Base-by-base conservation (phyloP, 306 rosid species). In the Sphenostylis stenocarpa region DNA sequence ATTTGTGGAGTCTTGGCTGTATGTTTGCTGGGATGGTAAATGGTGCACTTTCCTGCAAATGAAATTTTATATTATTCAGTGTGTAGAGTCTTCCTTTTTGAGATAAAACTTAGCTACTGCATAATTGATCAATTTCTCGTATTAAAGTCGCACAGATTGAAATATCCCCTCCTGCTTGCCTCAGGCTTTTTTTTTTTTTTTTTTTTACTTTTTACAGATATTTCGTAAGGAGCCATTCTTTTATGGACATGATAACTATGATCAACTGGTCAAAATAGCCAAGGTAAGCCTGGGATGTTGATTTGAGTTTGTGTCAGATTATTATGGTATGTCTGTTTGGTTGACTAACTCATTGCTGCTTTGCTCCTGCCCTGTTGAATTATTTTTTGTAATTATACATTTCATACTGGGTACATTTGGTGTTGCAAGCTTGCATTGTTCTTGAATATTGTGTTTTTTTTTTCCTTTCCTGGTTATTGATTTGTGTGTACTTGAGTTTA, bases 1-100 rank as follows among this genome's bases (percentile, higher is more conserved):
- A 93, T 77, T 79, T 93, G 83, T 93, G 98, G 98, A 93, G 98
- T 81, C 96, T 93, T 41, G 98, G 97, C 76, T 93, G 98, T 84
- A 93, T 93, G 98, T 84, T 93, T 77, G 98, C 98, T 55, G 98
- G 98, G 84, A 93, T 93, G 96, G 98, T 93, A 80, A 88, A 91
- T 75, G 55, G 49, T 63, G 47, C 60, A 49, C 15, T 45, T 72
- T 26, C 14, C 29, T 63, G 63, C 45, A 8, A 69, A 14, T 53
- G 36, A 13, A 62, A 29, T 61, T 26, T 70, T 56, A 2, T 33
- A 10, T 75, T 53, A n/a, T 29, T 63, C 33, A 47, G 61, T 49
- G 34, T 66, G 53, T 39, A 9, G 9, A 72, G 69, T 69, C 71
- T 69, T 79, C 41, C 34, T 17, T 44, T 61, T 14, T 34, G 26